phyloP scores from a whole-genome alignment of 129 eudicot genomes.

The Oenanthe sinensis region DNA sequence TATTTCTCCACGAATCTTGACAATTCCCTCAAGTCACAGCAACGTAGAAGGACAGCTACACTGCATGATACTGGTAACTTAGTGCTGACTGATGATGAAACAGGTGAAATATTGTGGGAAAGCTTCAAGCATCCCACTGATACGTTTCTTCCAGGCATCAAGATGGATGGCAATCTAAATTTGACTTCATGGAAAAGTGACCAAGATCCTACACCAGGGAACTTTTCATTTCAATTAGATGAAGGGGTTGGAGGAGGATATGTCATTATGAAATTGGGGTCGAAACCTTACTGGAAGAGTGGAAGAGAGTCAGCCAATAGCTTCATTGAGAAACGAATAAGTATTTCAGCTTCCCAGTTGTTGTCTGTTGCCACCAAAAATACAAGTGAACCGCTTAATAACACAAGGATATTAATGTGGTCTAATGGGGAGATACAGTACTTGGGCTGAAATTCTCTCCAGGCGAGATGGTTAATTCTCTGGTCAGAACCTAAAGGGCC shows the following conservation, averaged over 20 bases:
- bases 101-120: constrained; percentile 36
- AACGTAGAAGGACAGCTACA: neutral
- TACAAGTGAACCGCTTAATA: neutral
- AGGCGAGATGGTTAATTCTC: constrained; percentile 18
- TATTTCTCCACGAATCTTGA: neutral
- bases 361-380: neutral
- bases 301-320: neutral
- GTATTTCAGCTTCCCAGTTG: neutral
- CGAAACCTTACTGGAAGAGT: neutral
- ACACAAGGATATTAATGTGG: constrained; percentile 1
- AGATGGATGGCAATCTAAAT: constrained; percentile 25
- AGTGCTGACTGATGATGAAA: constrained; percentile 24
- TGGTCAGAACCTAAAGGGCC: constrained; percentile 24
- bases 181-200: constrained; percentile 46
- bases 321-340: neutral
- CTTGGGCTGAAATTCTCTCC: neutral
- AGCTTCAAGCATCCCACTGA: constrained; percentile 51
- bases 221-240: constrained; percentile 37
- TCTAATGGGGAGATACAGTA: constrained; percentile 7
- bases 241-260: neutral
- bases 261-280: no score
- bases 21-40: neutral
- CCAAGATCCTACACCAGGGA: constrained; percentile 47
- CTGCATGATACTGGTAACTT: constrained; percentile 45
- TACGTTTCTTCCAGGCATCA: constrained; percentile 47